Conservation (phyloP, 495 filamentous ascomycete species). For the Penicillium dipodomyicola region DNA sequence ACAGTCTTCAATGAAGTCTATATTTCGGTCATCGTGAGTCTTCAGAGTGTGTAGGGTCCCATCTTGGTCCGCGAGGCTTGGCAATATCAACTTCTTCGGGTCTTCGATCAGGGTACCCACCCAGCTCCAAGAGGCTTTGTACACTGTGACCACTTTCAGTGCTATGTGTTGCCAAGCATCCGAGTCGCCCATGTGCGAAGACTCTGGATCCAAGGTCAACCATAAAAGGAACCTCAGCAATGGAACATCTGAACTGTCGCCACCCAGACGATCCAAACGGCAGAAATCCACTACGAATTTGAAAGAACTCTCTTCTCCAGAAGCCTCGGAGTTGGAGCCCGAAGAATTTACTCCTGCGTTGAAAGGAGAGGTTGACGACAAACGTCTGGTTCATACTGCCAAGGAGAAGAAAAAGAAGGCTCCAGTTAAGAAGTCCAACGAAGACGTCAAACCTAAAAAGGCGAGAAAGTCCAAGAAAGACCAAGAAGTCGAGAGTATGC, state of each 20-base stretch:
- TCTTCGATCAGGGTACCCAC: constrained; percentile 4
- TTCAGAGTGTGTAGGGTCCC: neutral
- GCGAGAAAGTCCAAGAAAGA: constrained; percentile 42
- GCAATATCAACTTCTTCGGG: constrained; percentile 9
- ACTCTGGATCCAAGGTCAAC: constrained; percentile 13
- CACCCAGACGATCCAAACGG: constrained; percentile 40
- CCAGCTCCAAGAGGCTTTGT: neutral
- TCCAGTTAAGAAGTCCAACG: constrained; percentile 20
- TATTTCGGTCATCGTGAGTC: neutral
- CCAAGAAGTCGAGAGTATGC: constrained; percentile 52
- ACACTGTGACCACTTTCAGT: neutral
- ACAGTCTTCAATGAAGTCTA: neutral
- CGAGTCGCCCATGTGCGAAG: constrained; percentile 1
- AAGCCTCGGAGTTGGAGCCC: constrained; percentile 14
- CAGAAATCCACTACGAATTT: constrained; percentile 30
- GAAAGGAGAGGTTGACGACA: constrained; percentile 2
- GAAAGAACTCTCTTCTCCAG: constrained; percentile 19
- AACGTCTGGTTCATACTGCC: neutral
- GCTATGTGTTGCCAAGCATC: constrained; percentile 5
- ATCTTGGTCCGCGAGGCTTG: constrained; percentile 1
- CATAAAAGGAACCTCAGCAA: constrained; percentile 33
- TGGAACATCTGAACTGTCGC: constrained; percentile 29
- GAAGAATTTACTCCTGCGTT: constrained; percentile 1
- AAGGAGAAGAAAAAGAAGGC: constrained; percentile 11
- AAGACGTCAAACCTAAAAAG: constrained; percentile 18